Base-by-base conservation (phyloP, 768 basidiomycete species). In the Boletales sp. region DNA sequence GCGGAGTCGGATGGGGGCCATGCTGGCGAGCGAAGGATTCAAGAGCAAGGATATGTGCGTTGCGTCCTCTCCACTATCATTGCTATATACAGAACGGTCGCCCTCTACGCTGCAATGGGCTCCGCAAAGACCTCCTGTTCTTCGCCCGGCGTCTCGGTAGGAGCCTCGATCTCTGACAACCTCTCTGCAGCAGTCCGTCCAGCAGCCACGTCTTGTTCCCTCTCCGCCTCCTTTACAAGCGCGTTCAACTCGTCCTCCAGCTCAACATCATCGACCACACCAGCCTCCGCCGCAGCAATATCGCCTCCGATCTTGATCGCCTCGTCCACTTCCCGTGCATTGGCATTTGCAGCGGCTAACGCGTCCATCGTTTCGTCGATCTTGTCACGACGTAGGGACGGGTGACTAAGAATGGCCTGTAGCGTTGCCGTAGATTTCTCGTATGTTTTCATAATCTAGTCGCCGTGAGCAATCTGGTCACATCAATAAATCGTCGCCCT, bases 321-420 rank as follows among this genome's bases (percentile, higher is more conserved):
- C 29, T 88, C 80, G 56, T 95, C 88, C 14, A 97, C 74, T 58
- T 97, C 94, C 35, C 75, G 75, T 38, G 91, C 90, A 60, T 93
- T 84, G 1, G 84, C 80, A 54, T 90, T 86, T 2, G 87, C 88
- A 53, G 87, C 86, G 0, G 89, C 86, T 57, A 98, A 76, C 9
- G 84, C 86, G 21, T 94, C 90, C 81, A 95, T 85, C 4, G 93
- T 95, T 57, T 81, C 77, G 49, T 95, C 89, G 41, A 98, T 81
- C 43, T 76, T 78, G 14, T 84, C 84, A n/a, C 82, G 78, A 53
- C 86, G 83, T 12, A 98, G 73, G 0, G 83, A 83, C 0, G 94
- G 92, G 57, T 95, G 83, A 8, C 85, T 73, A 2, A 97, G 79
- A 39, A 97, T 82, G 1, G 81, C 69, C 13, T 78, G 79, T 7